Evolutionary conservation across 352 stramenopile genomes (phyloP).

Genomic region (Plasmopara muralis): DNA sequence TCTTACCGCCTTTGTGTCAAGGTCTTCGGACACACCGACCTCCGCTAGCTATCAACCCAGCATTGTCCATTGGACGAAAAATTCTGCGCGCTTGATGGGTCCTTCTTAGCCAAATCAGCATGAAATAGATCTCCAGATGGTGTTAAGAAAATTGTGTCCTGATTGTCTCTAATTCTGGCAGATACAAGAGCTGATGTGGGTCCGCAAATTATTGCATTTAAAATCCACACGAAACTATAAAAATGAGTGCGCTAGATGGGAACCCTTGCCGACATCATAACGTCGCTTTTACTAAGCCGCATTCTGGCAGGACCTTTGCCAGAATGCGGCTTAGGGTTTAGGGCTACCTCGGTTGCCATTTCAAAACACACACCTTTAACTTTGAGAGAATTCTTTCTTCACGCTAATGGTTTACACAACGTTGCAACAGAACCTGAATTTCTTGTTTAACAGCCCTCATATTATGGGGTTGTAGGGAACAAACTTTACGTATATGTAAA

Average conservation of each 20-base stretch:
- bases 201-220: conserved; percentile 1
- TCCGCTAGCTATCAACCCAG: background rate
- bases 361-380: background rate
- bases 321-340: too few relatives aligned
- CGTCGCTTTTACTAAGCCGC: background rate
- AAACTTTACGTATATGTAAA: background rate
- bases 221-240: background rate
- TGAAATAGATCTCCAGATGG: conserved; percentile 14
- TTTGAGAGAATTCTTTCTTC: background rate
- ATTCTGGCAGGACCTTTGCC: background rate
- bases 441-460: background rate
- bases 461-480: too few relatives aligned
- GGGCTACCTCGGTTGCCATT: background rate
- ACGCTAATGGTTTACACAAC: background rate
- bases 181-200: background rate
- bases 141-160: conserved; percentile 30
- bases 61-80: background rate
- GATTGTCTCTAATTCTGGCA: background rate
- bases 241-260: background rate
- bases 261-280: background rate
- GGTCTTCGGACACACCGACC: background rate
- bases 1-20: background rate
- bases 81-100: too few relatives aligned
- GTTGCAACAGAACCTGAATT: background rate
- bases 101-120: background rate